Evolutionary conservation across 2,329 filamentous ascomycete genomes (phyloP), one percentile per base, ranked within the genome.

Genomic region (Diaporthe sp.): DNA sequence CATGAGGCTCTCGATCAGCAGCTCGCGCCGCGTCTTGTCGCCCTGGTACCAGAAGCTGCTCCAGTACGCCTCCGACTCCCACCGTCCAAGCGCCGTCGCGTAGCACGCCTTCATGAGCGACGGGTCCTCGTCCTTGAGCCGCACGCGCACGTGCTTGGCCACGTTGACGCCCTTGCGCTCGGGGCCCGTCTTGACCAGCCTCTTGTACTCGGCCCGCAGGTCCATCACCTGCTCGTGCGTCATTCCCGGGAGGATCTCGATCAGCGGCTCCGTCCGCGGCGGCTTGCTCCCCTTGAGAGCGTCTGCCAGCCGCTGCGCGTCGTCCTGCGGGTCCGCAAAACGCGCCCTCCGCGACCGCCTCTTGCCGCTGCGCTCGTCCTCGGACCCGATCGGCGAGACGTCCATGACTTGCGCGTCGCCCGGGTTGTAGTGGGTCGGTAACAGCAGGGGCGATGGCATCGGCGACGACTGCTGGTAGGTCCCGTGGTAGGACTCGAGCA

Each of bases 41-140:
- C 93, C 93, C 82, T 98, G 96, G 85, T 98, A 98, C 93, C 95
- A 98, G 84, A 95, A 98, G 83, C 98, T 98, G 76, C 96, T 95
- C 96, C 97, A 99, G 88, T 98, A 98, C 0, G 95, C 95, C 84
- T 99, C 97, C 79, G 92, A 93, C 85, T 98, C 97, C 93, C 95
- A 98, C 71, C 90, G 90, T 13, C 97, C 97, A 0, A 98, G 90
- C 0, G 96, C 95, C 3, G 95, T 96, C 4, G 96, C 92, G 83
- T 98, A 98, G 81, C 94, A 95, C 9, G 94, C 94, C 85, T 98
- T 98, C 85, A 96, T 96, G 79, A 98, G 92, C 79, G 91, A 92
- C 6, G 92, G 88, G 72, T 93, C 89, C 79, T 92, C 90, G 58
- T 94, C 92, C 84, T 96, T 95, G 80, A 96, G 88, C 28, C 92